Conservation (phyloP, 2,329 filamentous ascomycete species). For the Emmonsiellopsis sp. region DNA sequence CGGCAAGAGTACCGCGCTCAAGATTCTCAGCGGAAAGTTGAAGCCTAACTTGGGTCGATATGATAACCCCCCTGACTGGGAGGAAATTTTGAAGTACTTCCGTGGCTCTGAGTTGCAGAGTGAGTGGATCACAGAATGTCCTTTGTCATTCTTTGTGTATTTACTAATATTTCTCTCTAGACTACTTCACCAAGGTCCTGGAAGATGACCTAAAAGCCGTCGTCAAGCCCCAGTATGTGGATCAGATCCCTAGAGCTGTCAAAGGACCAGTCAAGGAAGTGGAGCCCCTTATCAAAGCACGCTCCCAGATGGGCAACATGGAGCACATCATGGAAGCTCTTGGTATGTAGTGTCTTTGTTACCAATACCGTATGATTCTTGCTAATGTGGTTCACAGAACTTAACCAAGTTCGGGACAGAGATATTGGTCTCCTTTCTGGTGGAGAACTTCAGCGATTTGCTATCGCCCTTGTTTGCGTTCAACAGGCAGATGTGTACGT, state of each 20-base stretch:
- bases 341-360: slow-evolving; percentile 30
- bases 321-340: slow-evolving; percentile 74
- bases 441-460: slow-evolving; percentile 96
- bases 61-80: slow-evolving; percentile 97
- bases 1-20: slow-evolving; percentile 98
- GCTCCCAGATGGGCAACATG: slow-evolving; percentile 67
- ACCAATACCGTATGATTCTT: not conserved
- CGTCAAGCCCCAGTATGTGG: slow-evolving; percentile 98
- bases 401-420: slow-evolving; percentile 82
- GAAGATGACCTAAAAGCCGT: slow-evolving; percentile 97
- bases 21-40: slow-evolving; percentile 95
- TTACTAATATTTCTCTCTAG: slow-evolving; percentile 32
- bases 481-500: slow-evolving; percentile 82
- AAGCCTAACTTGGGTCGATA: slow-evolving; percentile 95
- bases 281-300: slow-evolving; percentile 64
- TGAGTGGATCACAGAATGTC: slow-evolving; percentile 36
- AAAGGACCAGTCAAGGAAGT: slow-evolving; percentile 74
- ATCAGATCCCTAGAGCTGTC: slow-evolving; percentile 91
- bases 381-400: slow-evolving; percentile 43
- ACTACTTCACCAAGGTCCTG: slow-evolving; percentile 97
- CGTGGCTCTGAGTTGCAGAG: slow-evolving; percentile 95
- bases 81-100: slow-evolving; percentile 98
- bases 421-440: slow-evolving; percentile 85
- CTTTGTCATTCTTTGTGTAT: not conserved
- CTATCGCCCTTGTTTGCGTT: slow-evolving; percentile 90